These are phyloP conservation scores for Ensete glaucum DNA, from an alignment of 176 grass and related monocot species.

Conservation along the genomic window DNA sequence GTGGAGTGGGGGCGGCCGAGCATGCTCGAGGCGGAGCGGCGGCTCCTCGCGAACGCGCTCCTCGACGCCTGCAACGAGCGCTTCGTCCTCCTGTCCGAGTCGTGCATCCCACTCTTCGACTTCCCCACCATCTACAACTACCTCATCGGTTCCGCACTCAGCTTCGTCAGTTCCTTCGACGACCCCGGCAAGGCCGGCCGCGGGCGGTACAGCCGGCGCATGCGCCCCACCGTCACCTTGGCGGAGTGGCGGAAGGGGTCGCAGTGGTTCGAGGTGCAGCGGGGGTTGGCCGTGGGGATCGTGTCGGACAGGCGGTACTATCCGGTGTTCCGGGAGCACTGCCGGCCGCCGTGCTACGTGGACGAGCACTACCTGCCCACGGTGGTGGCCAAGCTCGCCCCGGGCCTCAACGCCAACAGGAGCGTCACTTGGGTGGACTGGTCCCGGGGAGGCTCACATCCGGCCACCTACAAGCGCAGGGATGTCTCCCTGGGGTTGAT, in stretches of 20 bases:
- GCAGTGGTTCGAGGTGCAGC: constrained; percentile 35
- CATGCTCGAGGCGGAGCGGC: constrained; percentile 36
- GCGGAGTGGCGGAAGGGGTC: constrained; percentile 40
- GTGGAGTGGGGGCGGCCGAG: constrained; percentile 26
- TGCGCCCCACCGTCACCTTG: constrained; percentile 14
- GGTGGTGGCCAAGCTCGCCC: constrained; percentile 19
- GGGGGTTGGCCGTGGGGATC: constrained; percentile 14
- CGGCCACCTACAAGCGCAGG: constrained; percentile 2
- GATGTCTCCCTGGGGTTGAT: constrained; percentile 19
- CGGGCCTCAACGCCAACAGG: constrained; percentile 15
- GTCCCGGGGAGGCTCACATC: constrained; percentile 23
- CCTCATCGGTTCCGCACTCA: constrained; percentile 18
- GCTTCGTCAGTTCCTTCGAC: constrained; percentile 35
- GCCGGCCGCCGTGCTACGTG: constrained; percentile 27
- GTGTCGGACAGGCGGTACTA: constrained; percentile 24
- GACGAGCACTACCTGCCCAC: constrained; percentile 41
- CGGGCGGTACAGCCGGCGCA: constrained; percentile 4
- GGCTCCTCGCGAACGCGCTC: constrained; percentile 36
- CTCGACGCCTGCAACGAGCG: constrained; percentile 28
- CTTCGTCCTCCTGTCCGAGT: constrained; percentile 33
- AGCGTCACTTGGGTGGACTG: constrained; percentile 32
- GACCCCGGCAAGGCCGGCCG: constrained; percentile 18
- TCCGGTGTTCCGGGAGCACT: constrained; percentile 21
- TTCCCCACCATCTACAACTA: constrained; percentile 22
- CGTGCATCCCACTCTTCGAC: constrained; percentile 36